A percentile compares a stretch with the other conserved stretches of the same genome.
Conservation (phyloP, 2,329 filamentous ascomycete species). For the Pseudogymnoascus sp. region DNA sequence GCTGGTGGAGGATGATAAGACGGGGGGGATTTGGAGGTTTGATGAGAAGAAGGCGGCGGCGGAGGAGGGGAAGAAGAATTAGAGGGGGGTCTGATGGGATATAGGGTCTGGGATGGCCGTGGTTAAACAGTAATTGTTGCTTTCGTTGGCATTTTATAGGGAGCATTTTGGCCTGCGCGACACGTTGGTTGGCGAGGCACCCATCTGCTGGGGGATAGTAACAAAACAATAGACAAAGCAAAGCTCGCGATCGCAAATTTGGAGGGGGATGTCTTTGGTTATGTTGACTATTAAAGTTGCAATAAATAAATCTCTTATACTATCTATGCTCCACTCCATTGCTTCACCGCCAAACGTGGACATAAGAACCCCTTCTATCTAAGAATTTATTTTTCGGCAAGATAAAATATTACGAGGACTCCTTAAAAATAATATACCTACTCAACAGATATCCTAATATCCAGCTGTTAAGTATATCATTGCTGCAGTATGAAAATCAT, state of each 20-base stretch:
- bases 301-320: background rate
- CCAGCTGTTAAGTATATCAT: background rate
- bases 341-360: background rate
- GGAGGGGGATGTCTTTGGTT: background rate
- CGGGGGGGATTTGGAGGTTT: slow-evolving; percentile 63
- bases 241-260: background rate
- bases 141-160: slow-evolving; percentile 1
- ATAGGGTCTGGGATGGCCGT: background rate
- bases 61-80: background rate
- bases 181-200: background rate
- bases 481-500: background rate
- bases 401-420: background rate
- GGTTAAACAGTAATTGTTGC: background rate
- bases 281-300: background rate
- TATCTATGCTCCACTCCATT: background rate
- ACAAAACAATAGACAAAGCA: background rate
- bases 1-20: slow-evolving; percentile 48
- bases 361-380: background rate
- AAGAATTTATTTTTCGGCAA: background rate
- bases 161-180: background rate
- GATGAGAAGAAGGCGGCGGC: slow-evolving; percentile 33
- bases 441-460: background rate
- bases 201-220: background rate
- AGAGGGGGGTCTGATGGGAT: background rate
- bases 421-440: background rate